A percentile compares a stretch with the other conserved stretches of the same genome.
Conservation (phyloP, 1,284 basidiomycete species). For the Cutaneotrichosporon mucoides region DNA sequence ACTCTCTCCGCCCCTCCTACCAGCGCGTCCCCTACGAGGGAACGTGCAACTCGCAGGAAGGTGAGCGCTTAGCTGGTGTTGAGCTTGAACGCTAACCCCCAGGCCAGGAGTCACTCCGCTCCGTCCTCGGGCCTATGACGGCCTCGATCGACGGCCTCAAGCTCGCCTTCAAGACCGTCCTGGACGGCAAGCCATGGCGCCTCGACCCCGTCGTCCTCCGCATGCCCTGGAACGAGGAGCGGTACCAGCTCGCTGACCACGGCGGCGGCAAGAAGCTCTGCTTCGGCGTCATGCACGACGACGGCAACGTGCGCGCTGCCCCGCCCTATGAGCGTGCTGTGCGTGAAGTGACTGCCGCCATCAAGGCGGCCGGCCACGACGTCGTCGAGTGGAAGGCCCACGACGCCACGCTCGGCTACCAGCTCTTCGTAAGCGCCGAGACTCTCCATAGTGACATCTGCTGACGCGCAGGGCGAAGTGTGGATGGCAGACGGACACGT, state of each 20-base stretch:
- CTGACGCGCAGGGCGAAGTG: background rate
- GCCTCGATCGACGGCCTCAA: slow-evolving; percentile 58
- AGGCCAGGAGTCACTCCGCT: slow-evolving; percentile 63
- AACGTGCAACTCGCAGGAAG: background rate
- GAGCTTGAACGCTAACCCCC: slow-evolving; percentile 55
- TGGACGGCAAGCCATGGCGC: slow-evolving; percentile 59
- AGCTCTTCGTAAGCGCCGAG: background rate
- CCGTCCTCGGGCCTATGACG: slow-evolving; percentile 65
- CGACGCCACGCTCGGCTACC: background rate
- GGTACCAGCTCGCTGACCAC: slow-evolving; percentile 53
- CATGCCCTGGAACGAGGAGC: slow-evolving; percentile 61
- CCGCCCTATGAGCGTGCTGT: slow-evolving; percentile 64
- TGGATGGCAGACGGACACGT: slow-evolving; percentile 13
- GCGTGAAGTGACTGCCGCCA: slow-evolving; percentile 55
- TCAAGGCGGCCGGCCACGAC: slow-evolving; percentile 62
- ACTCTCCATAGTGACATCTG: too few relatives aligned
- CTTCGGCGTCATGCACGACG: slow-evolving; percentile 49
- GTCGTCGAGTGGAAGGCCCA: slow-evolving; percentile 42
- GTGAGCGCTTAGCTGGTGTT: slow-evolving; percentile 42
- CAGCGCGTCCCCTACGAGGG: slow-evolving; percentile 12
- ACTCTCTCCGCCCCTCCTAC: slow-evolving; percentile 12
- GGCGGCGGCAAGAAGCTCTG: background rate
- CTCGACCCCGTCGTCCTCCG: slow-evolving; percentile 59
- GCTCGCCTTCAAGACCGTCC: slow-evolving; percentile 37
- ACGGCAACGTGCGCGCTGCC: slow-evolving; percentile 59